Base-by-base conservation (phyloP, 73 alveolate genomes). In the Tetrahymena malaccensis region DNA sequence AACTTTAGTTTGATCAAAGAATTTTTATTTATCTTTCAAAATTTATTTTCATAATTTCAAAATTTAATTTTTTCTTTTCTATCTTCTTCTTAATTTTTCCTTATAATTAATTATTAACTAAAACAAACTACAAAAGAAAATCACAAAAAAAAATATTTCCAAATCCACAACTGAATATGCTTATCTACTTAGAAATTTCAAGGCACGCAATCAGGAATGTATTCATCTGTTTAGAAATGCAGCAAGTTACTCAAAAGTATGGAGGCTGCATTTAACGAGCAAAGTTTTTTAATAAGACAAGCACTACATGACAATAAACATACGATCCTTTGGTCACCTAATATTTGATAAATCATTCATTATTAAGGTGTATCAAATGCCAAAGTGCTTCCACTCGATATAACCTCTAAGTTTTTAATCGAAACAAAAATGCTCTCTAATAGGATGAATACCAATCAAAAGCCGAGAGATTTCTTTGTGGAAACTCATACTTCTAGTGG, bases 181-280 rank as follows among this genome's bases (percentile, higher is more conserved):
- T 31, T 70, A 31, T 70, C 89, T n/a, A n/a, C 37, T 70, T 70
- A 70, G 37, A 70, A 70, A 31, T 70, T 70, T 70, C 89, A 27
- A 27, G 89, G 89, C 89, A 70, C 89, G 89, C 89, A 70, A 70
- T 70, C 89, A 70, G 89, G 89, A 70, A 70, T 70, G 89, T 70
- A 70, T 70, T 70, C 89, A 70, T n/a, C 34, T 27, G 40, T 70
- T 70, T 70, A 70, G 89, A 70, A 70, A 70, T 70, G 37, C 21
- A 70, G 89, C 89, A 70, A 70, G 89, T n/a, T 70, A 70, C 89
- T 70, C 11, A 17, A 27, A 22, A 70, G 89, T 70, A 70, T 70
- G 89, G 89, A 70, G 89, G 89, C 89, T 31, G 21, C 37, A 70
- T 70, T 70, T 70, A 70, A 70, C 31, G 89, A 70, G 89, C 89